Conservation (phyloP, 805 yeast genomes). For the Candida alai region DNA sequence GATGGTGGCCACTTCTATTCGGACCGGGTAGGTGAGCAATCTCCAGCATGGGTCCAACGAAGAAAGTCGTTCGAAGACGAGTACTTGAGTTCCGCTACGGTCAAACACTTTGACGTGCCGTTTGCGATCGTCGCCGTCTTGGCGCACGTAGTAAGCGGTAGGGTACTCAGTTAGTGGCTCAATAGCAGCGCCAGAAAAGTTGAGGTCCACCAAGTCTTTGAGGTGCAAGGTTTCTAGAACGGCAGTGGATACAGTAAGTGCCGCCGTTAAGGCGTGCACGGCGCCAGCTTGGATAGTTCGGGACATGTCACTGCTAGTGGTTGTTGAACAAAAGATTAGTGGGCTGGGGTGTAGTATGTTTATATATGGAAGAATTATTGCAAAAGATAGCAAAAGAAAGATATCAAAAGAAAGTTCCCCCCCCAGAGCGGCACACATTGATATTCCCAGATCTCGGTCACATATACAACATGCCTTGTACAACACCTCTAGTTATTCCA, state of each 20-base stretch:
- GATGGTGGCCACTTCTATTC: slow-evolving; percentile 48
- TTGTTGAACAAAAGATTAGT: background rate
- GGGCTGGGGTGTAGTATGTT: too few species aligned
- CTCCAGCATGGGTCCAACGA: slow-evolving; percentile 50
- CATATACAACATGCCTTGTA: too few species aligned
- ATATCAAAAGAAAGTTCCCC: too few species aligned
- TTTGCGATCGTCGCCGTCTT: slow-evolving; percentile 44
- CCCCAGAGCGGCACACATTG: too few species aligned
- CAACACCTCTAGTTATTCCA: too few species aligned
- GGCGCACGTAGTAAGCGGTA: slow-evolving; percentile 43
- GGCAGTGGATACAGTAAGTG: slow-evolving; percentile 38
- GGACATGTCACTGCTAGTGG: slow-evolving; percentile 14
- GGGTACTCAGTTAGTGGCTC: slow-evolving; percentile 39
- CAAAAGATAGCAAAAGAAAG: too few species aligned
- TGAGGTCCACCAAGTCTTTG: slow-evolving; percentile 35
- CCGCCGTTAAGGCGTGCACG: slow-evolving; percentile 39
- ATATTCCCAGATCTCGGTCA: too few species aligned
- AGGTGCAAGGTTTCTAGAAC: slow-evolving; percentile 40
- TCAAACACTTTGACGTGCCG: slow-evolving; percentile 49
- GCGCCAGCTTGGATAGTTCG: slow-evolving; percentile 44
- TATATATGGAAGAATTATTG: too few species aligned
- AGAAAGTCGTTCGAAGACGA: slow-evolving; percentile 50
- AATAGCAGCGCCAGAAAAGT: slow-evolving; percentile 37
- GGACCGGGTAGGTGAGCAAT: slow-evolving; percentile 40
- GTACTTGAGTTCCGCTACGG: slow-evolving; percentile 37